Percentiles rank a stretch among this genome's conserved stretches.
phyloP scores from a whole-genome alignment of 345 rosid species.

The Limnanthes douglasii region DNA sequence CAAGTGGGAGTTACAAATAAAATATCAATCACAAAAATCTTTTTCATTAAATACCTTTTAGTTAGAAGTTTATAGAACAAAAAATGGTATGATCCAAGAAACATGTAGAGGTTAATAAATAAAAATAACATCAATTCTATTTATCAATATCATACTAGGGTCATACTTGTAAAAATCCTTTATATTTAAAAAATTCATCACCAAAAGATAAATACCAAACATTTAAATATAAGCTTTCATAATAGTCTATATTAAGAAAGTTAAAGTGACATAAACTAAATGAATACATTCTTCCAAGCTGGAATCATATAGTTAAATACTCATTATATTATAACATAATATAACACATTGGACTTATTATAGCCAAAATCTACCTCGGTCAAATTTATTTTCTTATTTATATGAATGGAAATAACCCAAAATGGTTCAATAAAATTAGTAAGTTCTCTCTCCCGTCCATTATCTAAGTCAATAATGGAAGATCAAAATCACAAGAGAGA shows the following conservation, averaged over 20 bases:
- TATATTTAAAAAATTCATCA: constrained; percentile 76
- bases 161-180: constrained; percentile 89
- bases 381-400: constrained; percentile 68
- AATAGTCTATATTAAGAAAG: constrained; percentile 28
- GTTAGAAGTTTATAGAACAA: too few relatives aligned
- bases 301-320: neutral
- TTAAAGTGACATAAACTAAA: constrained; percentile 4
- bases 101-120: neutral
- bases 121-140: neutral
- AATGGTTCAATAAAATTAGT: constrained; percentile 89
- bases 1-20: too few relatives aligned
- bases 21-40: too few relatives aligned
- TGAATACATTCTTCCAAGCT: constrained; percentile 1
- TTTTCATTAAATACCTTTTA: too few relatives aligned
- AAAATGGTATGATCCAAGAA: too few relatives aligned
- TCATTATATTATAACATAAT: constrained; percentile 1
- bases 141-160: too few relatives aligned
- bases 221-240: constrained; percentile 49
- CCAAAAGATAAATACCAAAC: constrained; percentile 99
- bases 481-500: too few relatives aligned
- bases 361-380: constrained; percentile 93
- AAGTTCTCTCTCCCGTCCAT: constrained; percentile 93
- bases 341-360: constrained; percentile 86
- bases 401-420: constrained; percentile 97
- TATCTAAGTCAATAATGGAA: constrained; percentile 90